Percentiles rank a stretch among this genome's conserved stretches.
phyloP scores from a whole-genome alignment of 164 flowering plant genomes.

The Stephania yunnanensis region DNA sequence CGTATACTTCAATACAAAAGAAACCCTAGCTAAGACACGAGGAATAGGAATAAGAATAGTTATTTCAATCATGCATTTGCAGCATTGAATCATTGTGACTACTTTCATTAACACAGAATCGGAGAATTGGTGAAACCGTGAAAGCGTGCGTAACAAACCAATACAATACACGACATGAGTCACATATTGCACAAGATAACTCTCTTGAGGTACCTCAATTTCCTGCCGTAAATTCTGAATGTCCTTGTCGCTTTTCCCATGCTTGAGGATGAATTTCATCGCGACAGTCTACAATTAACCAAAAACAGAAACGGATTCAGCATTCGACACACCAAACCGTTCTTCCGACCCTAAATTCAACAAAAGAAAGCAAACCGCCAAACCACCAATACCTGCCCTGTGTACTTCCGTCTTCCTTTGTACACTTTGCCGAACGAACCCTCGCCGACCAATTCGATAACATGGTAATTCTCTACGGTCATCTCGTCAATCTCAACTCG shows the following conservation, averaged over 20 bases:
- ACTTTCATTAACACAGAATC: not conserved
- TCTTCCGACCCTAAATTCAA: not conserved
- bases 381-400: conserved; percentile 60
- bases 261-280: conserved; percentile 91
- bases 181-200: not conserved
- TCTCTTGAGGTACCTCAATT: conserved; percentile 61
- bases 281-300: conserved; percentile 73
- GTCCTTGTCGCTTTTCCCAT: conserved; percentile 94
- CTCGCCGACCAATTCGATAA: conserved; percentile 90
- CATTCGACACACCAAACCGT: not conserved
- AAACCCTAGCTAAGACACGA: not conserved
- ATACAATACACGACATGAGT: not conserved
- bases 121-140: not conserved
- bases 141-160: not conserved
- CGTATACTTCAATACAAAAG: not conserved
- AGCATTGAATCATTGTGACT: too few species aligned
- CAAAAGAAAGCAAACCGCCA: not conserved
- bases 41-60: not conserved
- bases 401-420: conserved; percentile 80
- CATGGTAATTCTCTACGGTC: conserved; percentile 92
- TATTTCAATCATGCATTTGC: not conserved
- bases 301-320: not conserved
- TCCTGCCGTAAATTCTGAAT: conserved; percentile 84
- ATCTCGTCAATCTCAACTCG: conserved; percentile 26
- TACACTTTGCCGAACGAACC: conserved; percentile 97